Evolutionary conservation across 441 rosid species (phyloP).

Genomic region (Rhodomyrtus psidioides): DNA sequence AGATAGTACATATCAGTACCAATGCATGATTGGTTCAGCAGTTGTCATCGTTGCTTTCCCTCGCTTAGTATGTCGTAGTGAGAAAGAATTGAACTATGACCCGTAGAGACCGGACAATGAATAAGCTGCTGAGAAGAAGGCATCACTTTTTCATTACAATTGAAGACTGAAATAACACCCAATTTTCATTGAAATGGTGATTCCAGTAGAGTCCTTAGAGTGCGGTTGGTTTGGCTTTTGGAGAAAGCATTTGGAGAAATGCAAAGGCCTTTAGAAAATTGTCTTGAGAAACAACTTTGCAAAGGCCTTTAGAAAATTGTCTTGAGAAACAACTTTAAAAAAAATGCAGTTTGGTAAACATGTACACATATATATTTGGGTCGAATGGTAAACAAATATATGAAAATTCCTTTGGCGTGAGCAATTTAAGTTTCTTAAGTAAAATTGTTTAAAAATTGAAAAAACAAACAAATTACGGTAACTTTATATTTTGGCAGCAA

Average conservation of each 20-base stretch:
- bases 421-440: background rate
- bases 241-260: too few species aligned
- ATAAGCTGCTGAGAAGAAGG: background rate
- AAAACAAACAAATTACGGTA: background rate
- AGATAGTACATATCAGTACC: background rate
- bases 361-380: background rate
- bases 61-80: background rate
- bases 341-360: background rate
- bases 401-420: rapidly evolving
- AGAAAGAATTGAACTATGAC: background rate
- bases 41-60: background rate
- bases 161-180: background rate
- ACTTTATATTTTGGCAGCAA: background rate
- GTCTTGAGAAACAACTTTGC: too few species aligned
- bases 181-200: background rate
- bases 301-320: too few species aligned
- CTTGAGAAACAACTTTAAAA: too few species aligned
- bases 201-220: background rate
- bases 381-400: background rate
- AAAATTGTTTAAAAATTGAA: background rate
- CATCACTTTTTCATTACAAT: background rate
- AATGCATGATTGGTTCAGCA: background rate
- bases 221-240: too few species aligned
- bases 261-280: too few species aligned
- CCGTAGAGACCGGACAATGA: background rate